Conservation (phyloP, 2,329 filamentous ascomycete species). For the Chalara sp. region DNA sequence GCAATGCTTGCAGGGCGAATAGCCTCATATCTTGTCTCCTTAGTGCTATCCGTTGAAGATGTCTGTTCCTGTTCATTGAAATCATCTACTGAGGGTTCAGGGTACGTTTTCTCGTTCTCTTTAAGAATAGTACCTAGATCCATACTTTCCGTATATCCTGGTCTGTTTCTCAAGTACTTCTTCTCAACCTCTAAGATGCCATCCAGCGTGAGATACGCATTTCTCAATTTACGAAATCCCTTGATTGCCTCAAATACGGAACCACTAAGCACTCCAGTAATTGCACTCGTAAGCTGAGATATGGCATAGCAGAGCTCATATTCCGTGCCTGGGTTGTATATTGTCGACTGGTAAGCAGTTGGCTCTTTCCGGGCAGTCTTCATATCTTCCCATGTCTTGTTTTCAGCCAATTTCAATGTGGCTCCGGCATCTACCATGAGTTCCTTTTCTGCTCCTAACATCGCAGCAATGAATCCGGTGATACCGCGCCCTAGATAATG, state of each 20-base stretch:
- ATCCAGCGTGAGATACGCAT: constrained; percentile 79
- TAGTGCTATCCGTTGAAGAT: not conserved
- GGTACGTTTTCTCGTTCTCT: not conserved
- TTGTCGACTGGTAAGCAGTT: constrained; percentile 42
- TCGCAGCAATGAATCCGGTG: constrained; percentile 76
- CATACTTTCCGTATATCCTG: not conserved
- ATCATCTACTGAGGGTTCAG: not conserved
- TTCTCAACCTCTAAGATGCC: constrained; percentile 70
- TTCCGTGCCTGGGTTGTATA: constrained; percentile 81
- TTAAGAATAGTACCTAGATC: not conserved
- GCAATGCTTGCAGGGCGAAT: not conserved
- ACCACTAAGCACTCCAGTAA: constrained; percentile 86
- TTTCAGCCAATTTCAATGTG: constrained; percentile 69
- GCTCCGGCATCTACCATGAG: constrained; percentile 78
- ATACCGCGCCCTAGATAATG: constrained; percentile 79
- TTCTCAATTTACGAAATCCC: constrained; percentile 87
- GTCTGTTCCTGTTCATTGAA: not conserved
- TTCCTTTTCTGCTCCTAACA: constrained; percentile 86
- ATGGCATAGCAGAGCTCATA: constrained; percentile 78
- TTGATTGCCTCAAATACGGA: constrained; percentile 85
- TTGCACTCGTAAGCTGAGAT: constrained; percentile 80
- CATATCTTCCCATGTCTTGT: constrained; percentile 67
- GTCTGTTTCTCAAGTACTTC: constrained; percentile 34
- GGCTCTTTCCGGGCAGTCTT: constrained; percentile 64
- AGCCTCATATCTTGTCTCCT: constrained; percentile 2